Percentiles rank a stretch among this genome's conserved stretches.
Evolutionary conservation across 1,284 basidiomycete genomes (phyloP).

Genomic region (Tilletia caries): DNA sequence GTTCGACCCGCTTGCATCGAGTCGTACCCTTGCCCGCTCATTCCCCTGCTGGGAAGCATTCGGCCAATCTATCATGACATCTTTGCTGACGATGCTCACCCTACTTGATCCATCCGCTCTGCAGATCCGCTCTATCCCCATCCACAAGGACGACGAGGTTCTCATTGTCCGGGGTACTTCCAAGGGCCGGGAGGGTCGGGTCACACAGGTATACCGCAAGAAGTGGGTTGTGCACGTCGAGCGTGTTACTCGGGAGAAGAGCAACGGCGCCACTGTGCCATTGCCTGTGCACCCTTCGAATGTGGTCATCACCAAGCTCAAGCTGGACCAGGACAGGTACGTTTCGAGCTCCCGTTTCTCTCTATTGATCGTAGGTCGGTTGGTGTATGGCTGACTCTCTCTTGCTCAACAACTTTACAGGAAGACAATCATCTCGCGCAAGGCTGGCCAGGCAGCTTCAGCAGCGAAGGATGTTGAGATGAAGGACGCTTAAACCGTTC

Average conservation of each 20-base stretch:
- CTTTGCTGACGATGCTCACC: neutral
- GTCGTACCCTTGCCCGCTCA: no score
- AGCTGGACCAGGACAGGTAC: conserved; percentile 52
- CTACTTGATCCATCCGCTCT: conserved; percentile 12
- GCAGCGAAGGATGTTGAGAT: conserved; percentile 18
- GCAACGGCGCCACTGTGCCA: conserved; percentile 87
- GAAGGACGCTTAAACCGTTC: conserved; percentile 8
- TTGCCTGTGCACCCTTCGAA: conserved; percentile 97
- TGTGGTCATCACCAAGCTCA: conserved; percentile 70
- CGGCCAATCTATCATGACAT: no score
- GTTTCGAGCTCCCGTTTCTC: conserved; percentile 3
- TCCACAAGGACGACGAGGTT: conserved; percentile 98
- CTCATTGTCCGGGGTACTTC: conserved; percentile 72
- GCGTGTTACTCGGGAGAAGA: conserved; percentile 95
- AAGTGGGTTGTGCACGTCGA: conserved; percentile 99
- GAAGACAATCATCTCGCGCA: conserved; percentile 46
- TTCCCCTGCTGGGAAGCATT: no score
- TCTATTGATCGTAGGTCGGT: neutral
- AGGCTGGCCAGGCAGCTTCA: conserved; percentile 27
- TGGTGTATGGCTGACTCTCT: neutral
- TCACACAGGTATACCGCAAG: conserved; percentile 82
- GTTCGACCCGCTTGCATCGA: no score
- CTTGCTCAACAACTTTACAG: neutral
- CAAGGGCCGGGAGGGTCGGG: conserved; percentile 74
- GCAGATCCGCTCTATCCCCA: conserved; percentile 83